phyloP scores from a whole-genome alignment of 2,329 filamentous ascomycete genomes.

The Zymoseptoria brevis region DNA sequence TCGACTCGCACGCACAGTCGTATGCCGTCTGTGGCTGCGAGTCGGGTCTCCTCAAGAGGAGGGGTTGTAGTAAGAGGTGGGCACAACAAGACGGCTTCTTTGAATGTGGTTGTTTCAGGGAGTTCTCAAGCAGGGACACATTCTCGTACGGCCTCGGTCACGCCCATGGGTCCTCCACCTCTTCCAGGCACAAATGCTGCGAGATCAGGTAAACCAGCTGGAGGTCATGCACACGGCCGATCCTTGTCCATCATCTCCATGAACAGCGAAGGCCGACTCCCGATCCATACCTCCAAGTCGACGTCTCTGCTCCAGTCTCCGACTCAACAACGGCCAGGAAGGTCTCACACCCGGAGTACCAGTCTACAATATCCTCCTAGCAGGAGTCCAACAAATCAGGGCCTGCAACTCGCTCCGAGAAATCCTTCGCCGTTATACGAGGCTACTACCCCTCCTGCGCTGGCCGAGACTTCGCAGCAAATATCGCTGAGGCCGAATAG shows the following conservation, averaged over 20 bases:
- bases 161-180: neutral
- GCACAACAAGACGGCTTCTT: conserved; percentile 60
- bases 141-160: neutral
- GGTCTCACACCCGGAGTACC: conserved; percentile 67
- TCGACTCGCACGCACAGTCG: conserved; percentile 13
- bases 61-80: conserved; percentile 31
- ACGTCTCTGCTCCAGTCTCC: neutral
- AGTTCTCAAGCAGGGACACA: neutral
- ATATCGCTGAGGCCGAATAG: conserved; percentile 18
- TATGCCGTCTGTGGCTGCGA: conserved; percentile 17
- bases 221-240: conserved; percentile 31
- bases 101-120: conserved; percentile 35
- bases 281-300: neutral
- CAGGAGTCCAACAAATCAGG: neutral
- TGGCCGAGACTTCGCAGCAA: conserved; percentile 8
- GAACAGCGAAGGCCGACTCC: conserved; percentile 32
- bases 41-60: conserved; percentile 11
- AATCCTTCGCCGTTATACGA: conserved; percentile 38
- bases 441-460: conserved; percentile 30
- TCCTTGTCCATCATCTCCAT: conserved; percentile 45
- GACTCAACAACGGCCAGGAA: conserved; percentile 41
- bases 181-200: conserved; percentile 31
- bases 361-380: conserved; percentile 67
- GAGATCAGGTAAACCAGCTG: conserved; percentile 31
- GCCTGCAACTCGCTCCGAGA: conserved; percentile 13